Percentiles rank a stretch among this genome's conserved stretches.
Conservation (phyloP, 495 filamentous ascomycete genomes). For the Corynascus novoguineensis region DNA sequence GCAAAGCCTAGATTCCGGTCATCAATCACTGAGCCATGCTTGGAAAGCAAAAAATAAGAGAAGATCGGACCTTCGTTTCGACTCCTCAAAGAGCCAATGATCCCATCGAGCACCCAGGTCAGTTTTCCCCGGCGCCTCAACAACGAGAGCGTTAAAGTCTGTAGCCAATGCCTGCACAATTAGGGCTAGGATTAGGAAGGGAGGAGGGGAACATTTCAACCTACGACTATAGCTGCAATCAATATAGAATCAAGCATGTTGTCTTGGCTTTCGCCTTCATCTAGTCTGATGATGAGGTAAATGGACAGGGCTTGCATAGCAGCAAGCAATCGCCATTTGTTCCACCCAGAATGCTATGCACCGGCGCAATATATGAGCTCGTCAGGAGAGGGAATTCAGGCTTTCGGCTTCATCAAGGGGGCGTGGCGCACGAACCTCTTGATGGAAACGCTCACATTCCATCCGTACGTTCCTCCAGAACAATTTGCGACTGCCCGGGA, state of each 20-base stretch:
- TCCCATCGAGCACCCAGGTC: conserved; percentile 26
- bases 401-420: neutral
- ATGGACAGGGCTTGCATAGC: neutral
- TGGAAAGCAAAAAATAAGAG: neutral
- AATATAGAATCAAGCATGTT: neutral
- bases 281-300: conserved; percentile 1
- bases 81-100: conserved; percentile 45
- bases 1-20: conserved; percentile 9
- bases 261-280: neutral
- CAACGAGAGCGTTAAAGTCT: neutral
- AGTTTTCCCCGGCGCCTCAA: neutral
- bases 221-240: neutral
- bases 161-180: neutral
- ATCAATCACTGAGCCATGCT: neutral
- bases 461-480: conserved; percentile 42
- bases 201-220: neutral
- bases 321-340: conserved; percentile 2
- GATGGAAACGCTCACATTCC: conserved; percentile 41
- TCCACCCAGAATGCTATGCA: conserved; percentile 1
- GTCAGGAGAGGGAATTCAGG: neutral
- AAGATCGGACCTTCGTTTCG: conserved; percentile 24
- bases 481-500: conserved; percentile 37
- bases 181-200: neutral
- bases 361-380: neutral
- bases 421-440: conserved; percentile 33